A percentile compares a stretch with the other conserved stretches of the same genome.
phyloP scores from a whole-genome alignment of 1,139 yeast genomes.

The Candida sojae region DNA sequence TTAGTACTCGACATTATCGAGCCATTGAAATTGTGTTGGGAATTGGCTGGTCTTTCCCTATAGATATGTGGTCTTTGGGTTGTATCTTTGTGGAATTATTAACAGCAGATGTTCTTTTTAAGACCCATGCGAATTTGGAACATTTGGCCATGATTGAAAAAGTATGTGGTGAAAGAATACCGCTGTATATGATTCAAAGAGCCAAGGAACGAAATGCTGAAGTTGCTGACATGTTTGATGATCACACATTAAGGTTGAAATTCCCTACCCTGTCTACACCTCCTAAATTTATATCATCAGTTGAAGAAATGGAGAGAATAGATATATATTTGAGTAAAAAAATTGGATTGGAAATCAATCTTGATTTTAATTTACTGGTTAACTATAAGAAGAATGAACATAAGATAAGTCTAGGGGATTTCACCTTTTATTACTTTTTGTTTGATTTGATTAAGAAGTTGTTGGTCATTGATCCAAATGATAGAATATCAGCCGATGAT shows the following conservation, averaged over 20 bases:
- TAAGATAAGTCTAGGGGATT: slow-evolving; percentile 49
- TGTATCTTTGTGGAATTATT: slow-evolving; percentile 89
- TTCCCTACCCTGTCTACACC: slow-evolving; percentile 44
- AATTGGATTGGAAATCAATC: slow-evolving; percentile 43
- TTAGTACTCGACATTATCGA: slow-evolving; percentile 92
- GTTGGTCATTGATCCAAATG: slow-evolving; percentile 63
- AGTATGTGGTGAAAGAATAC: slow-evolving; percentile 52
- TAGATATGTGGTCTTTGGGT: slow-evolving; percentile 97
- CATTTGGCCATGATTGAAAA: slow-evolving; percentile 95
- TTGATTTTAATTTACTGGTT: slow-evolving; percentile 39
- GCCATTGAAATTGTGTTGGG: slow-evolving; percentile 97
- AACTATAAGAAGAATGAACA: slow-evolving; percentile 45
- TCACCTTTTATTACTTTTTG: slow-evolving; percentile 76
- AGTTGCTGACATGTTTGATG: slow-evolving; percentile 33
- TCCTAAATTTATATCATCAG: slow-evolving; percentile 52
- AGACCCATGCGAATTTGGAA: slow-evolving; percentile 91
- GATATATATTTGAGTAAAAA: slow-evolving; percentile 47
- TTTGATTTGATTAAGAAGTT: slow-evolving; percentile 64
- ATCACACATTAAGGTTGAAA: slow-evolving; percentile 26
- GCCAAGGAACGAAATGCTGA: slow-evolving; percentile 43
- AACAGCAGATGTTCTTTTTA: slow-evolving; percentile 94
- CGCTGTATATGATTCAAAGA: slow-evolving; percentile 36
- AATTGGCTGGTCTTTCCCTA: slow-evolving; percentile 87
- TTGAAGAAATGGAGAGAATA: slow-evolving; percentile 51
- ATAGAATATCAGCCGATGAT: slow-evolving; percentile 65